Percentiles rank a stretch among this genome's conserved stretches.
These are phyloP conservation scores for Zasmidium cellare DNA, from an alignment of 2,329 filamentous ascomycete genomes.

Conservation along the genomic window DNA sequence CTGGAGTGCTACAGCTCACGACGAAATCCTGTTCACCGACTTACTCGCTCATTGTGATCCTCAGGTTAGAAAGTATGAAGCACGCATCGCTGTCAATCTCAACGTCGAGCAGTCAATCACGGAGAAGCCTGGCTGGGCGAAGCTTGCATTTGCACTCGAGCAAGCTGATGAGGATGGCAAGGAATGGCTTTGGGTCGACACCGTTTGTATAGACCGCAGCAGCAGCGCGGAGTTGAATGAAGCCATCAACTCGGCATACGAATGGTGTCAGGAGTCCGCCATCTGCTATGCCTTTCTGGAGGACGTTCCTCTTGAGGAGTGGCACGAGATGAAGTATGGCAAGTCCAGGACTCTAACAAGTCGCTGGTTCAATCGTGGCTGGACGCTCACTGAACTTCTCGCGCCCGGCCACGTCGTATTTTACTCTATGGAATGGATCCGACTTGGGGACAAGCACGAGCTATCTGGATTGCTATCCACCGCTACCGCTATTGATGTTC, in stretches of 20 bases:
- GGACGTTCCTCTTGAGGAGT: slow-evolving; percentile 5
- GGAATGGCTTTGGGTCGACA: slow-evolving; percentile 14
- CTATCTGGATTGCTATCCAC: slow-evolving; percentile 1
- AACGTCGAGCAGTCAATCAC: neutral
- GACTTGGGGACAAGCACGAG: slow-evolving; percentile 12
- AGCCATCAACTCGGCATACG: slow-evolving; percentile 9
- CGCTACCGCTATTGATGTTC: neutral
- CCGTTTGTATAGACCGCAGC: slow-evolving; percentile 9
- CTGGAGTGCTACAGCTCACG: slow-evolving; percentile 1
- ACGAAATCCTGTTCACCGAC: slow-evolving; percentile 9
- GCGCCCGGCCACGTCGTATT: slow-evolving; percentile 11
- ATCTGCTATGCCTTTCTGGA: slow-evolving; percentile 11
- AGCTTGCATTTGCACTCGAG: slow-evolving; percentile 16
- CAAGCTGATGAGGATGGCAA: slow-evolving; percentile 19
- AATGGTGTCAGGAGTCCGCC: slow-evolving; percentile 4
- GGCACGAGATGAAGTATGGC: slow-evolving; percentile 1
- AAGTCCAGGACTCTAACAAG: neutral
- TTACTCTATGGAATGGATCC: slow-evolving; percentile 9
- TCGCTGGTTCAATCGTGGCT: slow-evolving; percentile 7
- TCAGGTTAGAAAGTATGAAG: neutral
- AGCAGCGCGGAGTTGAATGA: slow-evolving; percentile 9
- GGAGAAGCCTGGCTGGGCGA: slow-evolving; percentile 13
- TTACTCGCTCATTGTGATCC: slow-evolving; percentile 5
- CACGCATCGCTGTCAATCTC: slow-evolving; percentile 5
- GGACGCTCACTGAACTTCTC: slow-evolving; percentile 9